Evolutionary conservation across 306 rosid genomes (phyloP).

Genomic region (Cyamopsis tetragonoloba): DNA sequence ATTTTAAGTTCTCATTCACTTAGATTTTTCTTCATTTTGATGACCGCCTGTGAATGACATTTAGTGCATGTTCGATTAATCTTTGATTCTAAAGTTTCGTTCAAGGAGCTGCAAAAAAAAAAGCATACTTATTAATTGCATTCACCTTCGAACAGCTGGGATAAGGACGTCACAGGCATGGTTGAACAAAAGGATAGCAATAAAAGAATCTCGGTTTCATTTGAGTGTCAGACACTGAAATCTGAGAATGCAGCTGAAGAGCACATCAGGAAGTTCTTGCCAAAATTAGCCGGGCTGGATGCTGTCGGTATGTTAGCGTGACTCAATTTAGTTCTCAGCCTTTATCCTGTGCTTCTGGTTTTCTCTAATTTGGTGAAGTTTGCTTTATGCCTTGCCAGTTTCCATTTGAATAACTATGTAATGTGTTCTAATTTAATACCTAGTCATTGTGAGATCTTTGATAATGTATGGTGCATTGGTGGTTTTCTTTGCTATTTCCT

Average conservation of each 20-base stretch:
- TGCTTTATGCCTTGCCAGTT: background rate
- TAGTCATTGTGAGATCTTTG: background rate
- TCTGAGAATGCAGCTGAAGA: conserved; percentile 89
- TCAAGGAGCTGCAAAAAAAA: too few species aligned
- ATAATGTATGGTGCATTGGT: background rate
- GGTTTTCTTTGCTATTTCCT: background rate
- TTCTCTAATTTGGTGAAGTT: conserved; percentile 2
- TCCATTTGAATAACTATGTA: background rate
- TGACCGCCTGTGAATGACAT: conserved; percentile 1
- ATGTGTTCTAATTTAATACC: background rate
- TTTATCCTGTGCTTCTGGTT: background rate
- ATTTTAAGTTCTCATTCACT: conserved; percentile 7
- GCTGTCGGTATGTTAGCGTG: conserved; percentile 77
- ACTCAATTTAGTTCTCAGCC: background rate
- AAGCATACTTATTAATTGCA: conserved; percentile 15
- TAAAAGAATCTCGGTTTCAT: conserved; percentile 53
- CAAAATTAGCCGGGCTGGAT: conserved; percentile 81
- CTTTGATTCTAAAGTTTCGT: too few species aligned
- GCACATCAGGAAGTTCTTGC: conserved; percentile 79
- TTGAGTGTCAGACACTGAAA: conserved; percentile 76
- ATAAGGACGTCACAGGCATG: conserved; percentile 65
- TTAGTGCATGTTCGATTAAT: background rate
- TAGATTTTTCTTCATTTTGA: background rate
- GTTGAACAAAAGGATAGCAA: conserved; percentile 63
- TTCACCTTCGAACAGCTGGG: conserved; percentile 66